Base-by-base conservation (phyloP, 1,284 basidiomycete genomes). In the Malassezia psittaci region DNA sequence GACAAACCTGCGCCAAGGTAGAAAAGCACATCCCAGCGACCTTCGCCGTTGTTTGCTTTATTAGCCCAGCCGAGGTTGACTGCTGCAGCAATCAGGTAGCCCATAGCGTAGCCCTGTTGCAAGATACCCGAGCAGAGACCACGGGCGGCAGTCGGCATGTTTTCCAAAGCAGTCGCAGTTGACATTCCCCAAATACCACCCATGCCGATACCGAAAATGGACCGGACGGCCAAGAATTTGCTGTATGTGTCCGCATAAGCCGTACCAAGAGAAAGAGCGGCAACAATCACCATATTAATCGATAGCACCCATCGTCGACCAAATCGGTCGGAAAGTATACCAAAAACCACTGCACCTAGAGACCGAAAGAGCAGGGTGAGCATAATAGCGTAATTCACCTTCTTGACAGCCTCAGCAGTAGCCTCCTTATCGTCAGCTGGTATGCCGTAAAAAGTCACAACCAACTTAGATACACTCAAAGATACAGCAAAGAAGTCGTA, bases 321-420 rank as follows among this genome's bases (percentile, higher is more conserved):
- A 73, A 81, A 93, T 9, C 90, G 81, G 42, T 73, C 71, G 0
- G 68, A 63, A n/a, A 67, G 11, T 9, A 70, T 37, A 45, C 69
- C 81, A 62, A 94, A 93, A 62, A 90, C 77, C 57, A 89, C 82
- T 33, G 90, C 90, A 21, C 91, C 93, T 33, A 82, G 77, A 1
- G 87, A 86, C 50, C 93, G 84, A 79, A 94, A 88, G 33, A 96
- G 82, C 1, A 96, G 80, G 0, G 91, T 96, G 46, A 96, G 81
- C 3, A 91, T 96, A 72, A 98, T 90, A 7, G 88, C 82, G 8
- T 67, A 68, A n/a, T 67, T 69, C 47, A 70, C 61, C 48, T 63
- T 18, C 13, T 48, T 43, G 3, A 24, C 24, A 9, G 35, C 10
- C 10, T 19, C 18, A 29, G 32, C 7, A 7, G 24, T 29, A 7